These are phyloP conservation scores for Salix koriyanagi DNA, from an alignment of 345 rosid genomes.

Conservation along the genomic window DNA sequence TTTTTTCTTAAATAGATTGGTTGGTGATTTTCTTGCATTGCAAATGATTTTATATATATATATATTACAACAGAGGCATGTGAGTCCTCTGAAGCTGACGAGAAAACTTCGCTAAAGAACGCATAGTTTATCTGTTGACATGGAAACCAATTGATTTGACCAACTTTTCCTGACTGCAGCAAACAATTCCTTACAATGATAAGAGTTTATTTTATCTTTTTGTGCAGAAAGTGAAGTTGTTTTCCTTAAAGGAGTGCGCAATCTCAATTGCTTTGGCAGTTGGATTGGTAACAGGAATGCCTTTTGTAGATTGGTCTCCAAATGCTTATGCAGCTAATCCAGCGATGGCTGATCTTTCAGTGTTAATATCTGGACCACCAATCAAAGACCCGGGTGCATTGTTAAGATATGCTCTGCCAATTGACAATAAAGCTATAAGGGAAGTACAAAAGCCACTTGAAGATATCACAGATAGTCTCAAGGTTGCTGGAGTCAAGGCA, in stretches of 20 bases:
- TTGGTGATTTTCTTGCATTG: too few relatives aligned
- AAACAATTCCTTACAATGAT: too few relatives aligned
- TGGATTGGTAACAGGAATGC: conserved; percentile 58
- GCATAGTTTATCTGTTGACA: too few relatives aligned
- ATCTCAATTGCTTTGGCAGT: conserved; percentile 65
- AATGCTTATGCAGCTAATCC: conserved; percentile 50
- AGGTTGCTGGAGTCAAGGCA: conserved; percentile 76
- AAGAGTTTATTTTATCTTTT: conserved; percentile 1
- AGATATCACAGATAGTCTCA: conserved; percentile 89
- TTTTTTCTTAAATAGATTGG: too few relatives aligned
- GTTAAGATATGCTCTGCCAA: conserved; percentile 83
- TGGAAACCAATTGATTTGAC: too few relatives aligned
- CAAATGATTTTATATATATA: too few relatives aligned
- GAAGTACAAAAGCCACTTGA: conserved; percentile 96
- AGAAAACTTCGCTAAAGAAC: too few relatives aligned
- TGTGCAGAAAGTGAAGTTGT: conserved; percentile 45
- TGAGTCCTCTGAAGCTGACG: too few relatives aligned
- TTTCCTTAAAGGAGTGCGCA: conserved; percentile 73
- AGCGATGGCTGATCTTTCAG: conserved; percentile 64
- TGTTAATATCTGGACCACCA: conserved; percentile 93
- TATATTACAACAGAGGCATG: too few relatives aligned
- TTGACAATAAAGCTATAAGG: conserved; percentile 80
- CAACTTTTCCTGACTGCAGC: too few relatives aligned
- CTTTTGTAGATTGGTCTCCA: conserved; percentile 41
- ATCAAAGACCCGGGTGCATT: conserved; percentile 88